A percentile compares a stretch with the other conserved stretches of the same genome.
Evolutionary conservation across 345 rosid genomes (phyloP).

Genomic region (Anastatica hierochuntica): DNA sequence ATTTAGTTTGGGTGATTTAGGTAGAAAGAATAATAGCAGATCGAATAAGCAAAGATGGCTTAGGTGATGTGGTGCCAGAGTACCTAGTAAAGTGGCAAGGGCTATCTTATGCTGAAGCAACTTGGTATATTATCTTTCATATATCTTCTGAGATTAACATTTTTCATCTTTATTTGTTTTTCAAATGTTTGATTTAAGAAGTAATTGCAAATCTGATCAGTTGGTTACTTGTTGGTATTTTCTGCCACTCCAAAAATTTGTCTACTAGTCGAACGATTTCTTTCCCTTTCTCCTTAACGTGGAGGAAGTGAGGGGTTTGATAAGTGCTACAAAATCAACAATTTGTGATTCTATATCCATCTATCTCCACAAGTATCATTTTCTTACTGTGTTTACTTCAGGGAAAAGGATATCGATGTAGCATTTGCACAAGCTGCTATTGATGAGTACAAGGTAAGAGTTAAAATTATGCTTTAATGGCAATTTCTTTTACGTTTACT

Average conservation of each 20-base stretch:
- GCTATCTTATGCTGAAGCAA: conserved; percentile 97
- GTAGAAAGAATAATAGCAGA: conserved; percentile 90
- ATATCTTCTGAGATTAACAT: neutral
- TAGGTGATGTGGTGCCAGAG: conserved; percentile 71
- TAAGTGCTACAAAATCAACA: neutral
- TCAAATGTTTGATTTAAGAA: neutral
- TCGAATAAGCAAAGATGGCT: conserved; percentile 64
- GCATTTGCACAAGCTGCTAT: conserved; percentile 89
- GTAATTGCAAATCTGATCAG: neutral
- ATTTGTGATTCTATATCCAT: neutral
- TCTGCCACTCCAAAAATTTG: neutral
- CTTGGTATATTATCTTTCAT: conserved; percentile 55
- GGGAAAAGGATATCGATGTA: conserved; percentile 95
- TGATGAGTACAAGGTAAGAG: conserved; percentile 84
- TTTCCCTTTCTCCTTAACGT: neutral
- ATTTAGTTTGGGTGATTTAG: conserved; percentile 34
- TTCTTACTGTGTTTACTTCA: conserved; percentile 20
- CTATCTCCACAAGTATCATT: neutral
- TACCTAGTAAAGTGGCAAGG: conserved; percentile 99
- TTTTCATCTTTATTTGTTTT: neutral
- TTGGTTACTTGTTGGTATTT: conserved; percentile 1
- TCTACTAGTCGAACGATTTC: neutral
- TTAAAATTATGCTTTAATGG: neutral
- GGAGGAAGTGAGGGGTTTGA: neutral
- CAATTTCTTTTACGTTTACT: too few species aligned